A percentile compares a stretch with the other conserved stretches of the same genome.
phyloP scores from a whole-genome alignment of 106 monocot species.

The Apostasia shenzhenica region DNA sequence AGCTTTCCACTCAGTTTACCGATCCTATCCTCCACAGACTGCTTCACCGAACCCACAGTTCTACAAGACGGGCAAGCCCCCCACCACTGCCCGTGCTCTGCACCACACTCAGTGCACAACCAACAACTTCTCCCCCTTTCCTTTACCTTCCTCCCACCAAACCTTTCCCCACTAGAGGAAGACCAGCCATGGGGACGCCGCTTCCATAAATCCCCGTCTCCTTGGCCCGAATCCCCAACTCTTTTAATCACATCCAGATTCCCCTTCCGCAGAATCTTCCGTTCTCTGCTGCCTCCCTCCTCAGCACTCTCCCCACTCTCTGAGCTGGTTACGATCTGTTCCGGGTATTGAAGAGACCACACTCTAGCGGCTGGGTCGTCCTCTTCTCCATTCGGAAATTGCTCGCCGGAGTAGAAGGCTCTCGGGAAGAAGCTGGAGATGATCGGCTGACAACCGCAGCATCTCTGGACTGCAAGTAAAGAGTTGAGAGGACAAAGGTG shows the following conservation, averaged over 20 bases:
- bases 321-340: background rate
- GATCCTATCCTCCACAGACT: conserved; percentile 25
- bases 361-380: background rate
- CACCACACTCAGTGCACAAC: conserved; percentile 71
- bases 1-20: conserved; percentile 24
- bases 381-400: conserved; percentile 1
- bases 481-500: background rate
- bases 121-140: conserved; percentile 48
- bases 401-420: background rate
- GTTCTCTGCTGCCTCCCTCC: background rate
- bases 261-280: background rate
- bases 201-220: background rate
- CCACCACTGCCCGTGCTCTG: conserved; percentile 79
- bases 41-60: conserved; percentile 38
- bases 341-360: background rate
- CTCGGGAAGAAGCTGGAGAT: background rate
- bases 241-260: conserved; percentile 2
- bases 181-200: background rate
- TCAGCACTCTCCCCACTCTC: background rate
- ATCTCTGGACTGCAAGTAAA: background rate
- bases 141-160: conserved; percentile 16
- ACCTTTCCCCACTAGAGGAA: background rate
- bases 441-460: background rate
- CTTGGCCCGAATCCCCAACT: background rate
- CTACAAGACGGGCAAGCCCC: conserved; percentile 63